phyloP scores from a whole-genome alignment of 139 green algal genomes.

The Micromonas pusilla region DNA sequence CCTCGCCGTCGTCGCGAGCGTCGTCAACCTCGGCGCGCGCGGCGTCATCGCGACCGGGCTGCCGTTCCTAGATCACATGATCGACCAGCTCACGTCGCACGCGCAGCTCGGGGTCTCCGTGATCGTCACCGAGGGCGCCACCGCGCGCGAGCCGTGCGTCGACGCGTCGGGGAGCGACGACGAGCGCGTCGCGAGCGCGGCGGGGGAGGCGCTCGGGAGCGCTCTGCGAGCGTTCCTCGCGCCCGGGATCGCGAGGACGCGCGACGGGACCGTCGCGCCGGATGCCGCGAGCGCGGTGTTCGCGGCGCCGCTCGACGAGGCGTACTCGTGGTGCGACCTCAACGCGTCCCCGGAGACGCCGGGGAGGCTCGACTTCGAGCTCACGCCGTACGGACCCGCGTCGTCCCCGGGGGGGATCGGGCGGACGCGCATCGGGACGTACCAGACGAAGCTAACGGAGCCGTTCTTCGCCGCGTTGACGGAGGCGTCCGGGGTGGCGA shows the following conservation, averaged over 20 bases:
- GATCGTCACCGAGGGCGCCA: constrained; percentile 23
- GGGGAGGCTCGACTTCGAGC: constrained; percentile 52
- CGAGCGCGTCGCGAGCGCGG: constrained; percentile 32
- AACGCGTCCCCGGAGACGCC: constrained; percentile 73
- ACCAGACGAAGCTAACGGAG: constrained; percentile 61
- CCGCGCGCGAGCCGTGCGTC: background rate
- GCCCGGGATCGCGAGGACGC: background rate
- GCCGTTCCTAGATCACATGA: constrained; percentile 98
- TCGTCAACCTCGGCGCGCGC: background rate
- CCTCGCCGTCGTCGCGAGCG: background rate
- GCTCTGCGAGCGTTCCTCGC: constrained; percentile 1
- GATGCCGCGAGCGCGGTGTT: constrained; percentile 3
- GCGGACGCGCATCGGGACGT: constrained; percentile 71
- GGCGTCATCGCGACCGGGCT: constrained; percentile 46
- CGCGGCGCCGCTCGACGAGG: constrained; percentile 60
- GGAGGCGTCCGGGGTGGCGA: constrained; percentile 83
- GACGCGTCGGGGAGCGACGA: constrained; percentile 8
- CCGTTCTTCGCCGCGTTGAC: constrained; percentile 84
- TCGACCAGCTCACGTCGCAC: constrained; percentile 67
- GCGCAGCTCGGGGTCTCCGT: constrained; percentile 53
- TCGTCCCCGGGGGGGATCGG: background rate
- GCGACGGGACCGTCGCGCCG: background rate
- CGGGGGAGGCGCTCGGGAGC: constrained; percentile 9
- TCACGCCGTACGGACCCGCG: constrained; percentile 19
- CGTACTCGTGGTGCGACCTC: constrained; percentile 38